Evolutionary conservation across 257 asterid species (phyloP).

Genomic region (Salvia rosmarinus): DNA sequence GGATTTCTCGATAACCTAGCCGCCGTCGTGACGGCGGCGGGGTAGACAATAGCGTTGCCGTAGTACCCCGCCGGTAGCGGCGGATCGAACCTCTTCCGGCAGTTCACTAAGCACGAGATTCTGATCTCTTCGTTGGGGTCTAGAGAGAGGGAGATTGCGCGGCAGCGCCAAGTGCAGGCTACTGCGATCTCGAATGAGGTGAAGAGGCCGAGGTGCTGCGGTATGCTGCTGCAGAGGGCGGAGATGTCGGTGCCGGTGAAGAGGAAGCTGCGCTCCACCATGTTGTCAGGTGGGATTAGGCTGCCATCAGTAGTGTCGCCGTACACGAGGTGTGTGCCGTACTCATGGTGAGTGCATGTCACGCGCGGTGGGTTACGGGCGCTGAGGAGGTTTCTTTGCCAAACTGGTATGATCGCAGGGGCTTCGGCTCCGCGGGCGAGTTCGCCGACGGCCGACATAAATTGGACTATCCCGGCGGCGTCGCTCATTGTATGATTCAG

Average conservation of each 20-base stretch:
- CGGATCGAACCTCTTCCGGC: conserved; percentile 42
- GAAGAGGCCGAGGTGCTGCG: conserved; percentile 43
- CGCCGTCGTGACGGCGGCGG: conserved; percentile 42
- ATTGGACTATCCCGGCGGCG: conserved; percentile 59
- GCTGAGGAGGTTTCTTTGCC: conserved; percentile 59
- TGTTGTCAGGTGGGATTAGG: conserved; percentile 48
- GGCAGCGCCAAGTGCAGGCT: conserved; percentile 59
- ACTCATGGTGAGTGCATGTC: conserved; percentile 51
- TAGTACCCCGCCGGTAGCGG: conserved; percentile 56
- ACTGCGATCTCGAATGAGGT: conserved; percentile 52
- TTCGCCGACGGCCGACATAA: conserved; percentile 60
- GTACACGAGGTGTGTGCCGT: too few relatives aligned
- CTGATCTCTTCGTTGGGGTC: conserved; percentile 48
- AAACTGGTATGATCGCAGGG: conserved; percentile 57
- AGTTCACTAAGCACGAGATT: conserved; percentile 40
- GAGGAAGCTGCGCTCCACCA: conserved; percentile 62
- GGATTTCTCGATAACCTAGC: conserved; percentile 35
- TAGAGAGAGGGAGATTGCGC: conserved; percentile 50
- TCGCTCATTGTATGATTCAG: conserved; percentile 71
- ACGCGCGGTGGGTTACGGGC: conserved; percentile 55
- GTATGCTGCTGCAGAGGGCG: conserved; percentile 50
- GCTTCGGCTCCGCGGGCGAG: conserved; percentile 52
- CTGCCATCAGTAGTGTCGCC: conserved; percentile 47
- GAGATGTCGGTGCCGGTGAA: conserved; percentile 54
- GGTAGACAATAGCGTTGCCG: conserved; percentile 50